Evolutionary conservation across 108 stramenopile species (phyloP), one percentile per base, ranked within the genome.

Genomic region (Nitzschia putrida): DNA sequence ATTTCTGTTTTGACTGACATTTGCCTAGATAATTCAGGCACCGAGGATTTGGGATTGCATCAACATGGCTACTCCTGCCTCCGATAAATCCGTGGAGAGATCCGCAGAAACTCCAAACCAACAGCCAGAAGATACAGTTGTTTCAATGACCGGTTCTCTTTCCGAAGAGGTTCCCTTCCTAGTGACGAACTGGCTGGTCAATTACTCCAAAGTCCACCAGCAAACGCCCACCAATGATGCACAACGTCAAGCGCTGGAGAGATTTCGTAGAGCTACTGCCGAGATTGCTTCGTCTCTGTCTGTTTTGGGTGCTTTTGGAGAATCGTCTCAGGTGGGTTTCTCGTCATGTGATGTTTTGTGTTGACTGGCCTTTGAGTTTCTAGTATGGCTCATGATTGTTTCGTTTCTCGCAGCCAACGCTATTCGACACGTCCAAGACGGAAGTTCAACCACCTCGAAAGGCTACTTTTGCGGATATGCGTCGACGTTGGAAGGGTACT

Each of bases 171-270:
- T 88, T 20, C 91, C 92, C 14, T 93, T 93, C 67, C 64, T 93
- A 50, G 87, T 93, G 5, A 93, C 89, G 11, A 84, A 88, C 64
- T 93, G 88, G 88, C 58, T 93, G 52, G 74, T 79, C 39, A 80
- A 89, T 51, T 88, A 78, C 67, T 63, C 44, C 44, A n/a, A 20
- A 34, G 51, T 12, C 58, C 21, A 25, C 23, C 49, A 21, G 1
- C 23, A 24, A 34, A 22, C 47, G 25, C 20, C 11, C 40, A 20
- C 16, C 42, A 22, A 42, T 49, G 25, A 59, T 2, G 38, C 57
- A 64, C 40, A 57, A 72, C 23, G 75, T 11, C 80, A 81, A 21
- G 85, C 87, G 20, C 6, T 84, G 18, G 45, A 53, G 39, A 49
- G 72, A 40, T 83, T 93, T 49, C 85, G 76, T 42, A 57, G 61